Evolutionary conservation across 1,139 yeast species (phyloP).

Genomic region (Debaryomycetaceae sp.): DNA sequence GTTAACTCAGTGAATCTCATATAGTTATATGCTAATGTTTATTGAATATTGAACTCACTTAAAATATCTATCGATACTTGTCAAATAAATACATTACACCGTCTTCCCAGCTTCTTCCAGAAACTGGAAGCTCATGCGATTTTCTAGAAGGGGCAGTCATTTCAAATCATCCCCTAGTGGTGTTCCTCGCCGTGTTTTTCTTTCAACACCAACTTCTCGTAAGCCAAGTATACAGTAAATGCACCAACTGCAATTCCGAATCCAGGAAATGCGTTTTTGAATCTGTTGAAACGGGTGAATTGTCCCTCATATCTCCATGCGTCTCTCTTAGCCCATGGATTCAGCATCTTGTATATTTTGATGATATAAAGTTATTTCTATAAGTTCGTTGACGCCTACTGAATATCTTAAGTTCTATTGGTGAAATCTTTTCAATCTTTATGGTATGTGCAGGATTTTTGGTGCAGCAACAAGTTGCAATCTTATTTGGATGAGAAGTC

Average conservation of each 20-base stretch:
- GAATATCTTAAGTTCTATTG: slow-evolving; percentile 5
- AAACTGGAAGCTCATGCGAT: too few species aligned
- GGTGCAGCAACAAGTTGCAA: too few species aligned
- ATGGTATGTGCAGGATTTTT: too few species aligned
- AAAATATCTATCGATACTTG: neutral
- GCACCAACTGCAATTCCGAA: slow-evolving; percentile 79
- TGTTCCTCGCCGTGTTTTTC: slow-evolving; percentile 28
- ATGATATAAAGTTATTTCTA: neutral
- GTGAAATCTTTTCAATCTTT: too few species aligned
- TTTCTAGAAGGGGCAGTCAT: too few species aligned
- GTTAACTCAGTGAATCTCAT: neutral
- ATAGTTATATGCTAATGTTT: neutral
- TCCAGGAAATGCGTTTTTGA: slow-evolving; percentile 78
- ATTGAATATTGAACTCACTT: neutral
- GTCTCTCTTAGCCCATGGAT: slow-evolving; percentile 66
- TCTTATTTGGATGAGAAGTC: too few species aligned
- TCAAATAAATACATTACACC: neutral
- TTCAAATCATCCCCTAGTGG: slow-evolving; percentile 22
- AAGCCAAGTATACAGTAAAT: slow-evolving; percentile 61
- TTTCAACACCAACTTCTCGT: slow-evolving; percentile 52
- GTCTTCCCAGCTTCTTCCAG: too few species aligned
- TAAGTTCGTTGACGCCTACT: neutral
- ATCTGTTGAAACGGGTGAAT: slow-evolving; percentile 68
- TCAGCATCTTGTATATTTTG: slow-evolving; percentile 19
- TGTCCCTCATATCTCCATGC: slow-evolving; percentile 91